Evolutionary conservation across 140 eudicot genomes (phyloP), one percentile per base, ranked within the genome.

Genomic region (Erigeron philadelphicus): DNA sequence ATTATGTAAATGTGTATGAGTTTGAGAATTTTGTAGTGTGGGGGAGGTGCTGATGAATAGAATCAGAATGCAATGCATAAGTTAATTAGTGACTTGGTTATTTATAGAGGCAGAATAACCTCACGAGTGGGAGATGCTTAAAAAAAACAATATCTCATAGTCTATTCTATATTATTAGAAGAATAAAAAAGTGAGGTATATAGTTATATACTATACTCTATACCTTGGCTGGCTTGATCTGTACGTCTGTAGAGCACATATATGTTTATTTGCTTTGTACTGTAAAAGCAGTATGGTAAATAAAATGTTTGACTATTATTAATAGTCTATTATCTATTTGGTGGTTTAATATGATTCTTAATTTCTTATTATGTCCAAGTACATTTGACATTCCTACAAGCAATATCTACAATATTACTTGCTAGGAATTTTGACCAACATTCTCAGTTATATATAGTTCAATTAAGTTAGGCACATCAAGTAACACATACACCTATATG

Each of bases 91-190:
- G 8, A 48, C 35, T 9, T 12, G 57, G 61, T 12, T 75, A 66
- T 56, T 75, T 75, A 75, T 75, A 75, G 73, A 35, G 74, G 62
- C 12, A 59, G 25, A 67, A 44, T 13, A 38, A 62, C 64, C 63
- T 48, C 31, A 46, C 11, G 35, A 73, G 71, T 43, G 78, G 71
- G 68, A 66, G 35, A 66, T 57, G 67, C 73, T 42, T 42, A 55
- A 74, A 43, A 57, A 31, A 50, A 50, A 52, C 42, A 61, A 48
- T 47, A 45, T 70, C 1, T 12, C 21, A 1, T 43, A 19, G 11
- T 43, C 5, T 47, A 45, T 45, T 61, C 25, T 38, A 3, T 18
- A 17, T 54, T 60, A 61, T 21, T n/a, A 61, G 9, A 35, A 25
- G 49, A 40, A n/a, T 61, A 8, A n/a, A 18, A 54, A 54, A 69